A percentile compares a stretch with the other conserved stretches of the same genome.
Conservation (phyloP, 1,284 basidiomycete species). For the Ceratobasidium sp. region DNA sequence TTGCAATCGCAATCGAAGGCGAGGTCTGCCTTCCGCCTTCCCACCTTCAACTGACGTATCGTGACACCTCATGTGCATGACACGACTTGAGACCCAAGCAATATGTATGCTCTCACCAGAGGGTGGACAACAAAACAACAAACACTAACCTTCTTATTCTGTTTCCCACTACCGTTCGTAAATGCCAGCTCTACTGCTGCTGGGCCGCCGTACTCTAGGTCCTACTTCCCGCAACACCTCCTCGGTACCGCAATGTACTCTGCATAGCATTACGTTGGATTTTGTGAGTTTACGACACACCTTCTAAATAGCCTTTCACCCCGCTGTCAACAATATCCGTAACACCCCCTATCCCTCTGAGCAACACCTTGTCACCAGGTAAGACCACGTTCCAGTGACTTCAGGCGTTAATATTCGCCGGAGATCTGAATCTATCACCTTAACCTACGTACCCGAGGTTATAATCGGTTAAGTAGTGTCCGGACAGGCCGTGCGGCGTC, state of each 20-base stretch:
- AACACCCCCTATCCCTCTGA: not conserved
- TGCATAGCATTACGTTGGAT: not conserved
- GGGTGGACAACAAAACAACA: no score
- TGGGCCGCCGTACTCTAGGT: no score
- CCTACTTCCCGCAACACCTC: not conserved
- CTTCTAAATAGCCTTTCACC: not conserved
- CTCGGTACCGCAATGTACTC: not conserved
- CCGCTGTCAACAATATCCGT: no score
- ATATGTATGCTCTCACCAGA: no score
- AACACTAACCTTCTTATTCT: no score
- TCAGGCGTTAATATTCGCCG: not conserved
- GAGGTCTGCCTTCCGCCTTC: not conserved
- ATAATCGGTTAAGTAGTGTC: not conserved
- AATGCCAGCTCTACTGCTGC: not conserved
- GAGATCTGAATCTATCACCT: not conserved
- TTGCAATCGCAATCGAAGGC: slow-evolving; percentile 4
- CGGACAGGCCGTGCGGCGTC: not conserved
- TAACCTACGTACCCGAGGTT: not conserved
- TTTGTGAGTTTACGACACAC: slow-evolving; percentile 1
- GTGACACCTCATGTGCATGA: not conserved
- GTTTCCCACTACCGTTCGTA: not conserved
- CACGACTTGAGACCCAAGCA: not conserved
- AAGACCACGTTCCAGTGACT: not conserved
- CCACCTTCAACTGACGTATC: no score
- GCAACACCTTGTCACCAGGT: not conserved